Conservation (phyloP, 257 asterid species). For the Nemophila menziesii region DNA sequence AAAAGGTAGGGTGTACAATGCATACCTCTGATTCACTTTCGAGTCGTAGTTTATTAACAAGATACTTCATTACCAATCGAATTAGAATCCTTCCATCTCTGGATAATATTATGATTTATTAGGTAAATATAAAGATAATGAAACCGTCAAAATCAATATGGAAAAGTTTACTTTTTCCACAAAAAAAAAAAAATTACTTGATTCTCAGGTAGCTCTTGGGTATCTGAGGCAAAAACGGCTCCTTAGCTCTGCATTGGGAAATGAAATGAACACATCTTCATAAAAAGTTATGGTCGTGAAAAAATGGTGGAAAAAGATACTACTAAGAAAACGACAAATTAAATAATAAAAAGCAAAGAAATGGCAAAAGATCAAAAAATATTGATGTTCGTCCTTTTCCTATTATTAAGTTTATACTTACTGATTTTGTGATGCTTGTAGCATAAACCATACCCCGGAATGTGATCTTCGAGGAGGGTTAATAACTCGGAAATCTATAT, state of each 20-base stretch:
- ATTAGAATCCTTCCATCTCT: conserved; percentile 91
- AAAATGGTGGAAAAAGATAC: conserved; percentile 1
- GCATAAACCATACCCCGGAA: conserved; percentile 83
- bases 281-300: conserved; percentile 11
- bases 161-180: no score
- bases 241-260: conserved; percentile 43
- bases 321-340: conserved; percentile 2
- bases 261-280: conserved; percentile 7
- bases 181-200: conserved; percentile 35
- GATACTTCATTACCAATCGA: conserved; percentile 67
- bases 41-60: conserved; percentile 72
- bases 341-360: not conserved
- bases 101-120: not conserved
- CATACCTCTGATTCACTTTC: conserved; percentile 92
- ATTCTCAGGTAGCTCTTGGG: conserved; percentile 86
- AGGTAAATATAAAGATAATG: no score
- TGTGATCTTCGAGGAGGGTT: conserved; percentile 73
- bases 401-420: conserved; percentile 22
- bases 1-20: conserved; percentile 10
- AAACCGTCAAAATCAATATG: no score
- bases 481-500: conserved; percentile 54
- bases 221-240: conserved; percentile 84
- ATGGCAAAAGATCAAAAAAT: not conserved
- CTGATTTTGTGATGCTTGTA: conserved; percentile 70
- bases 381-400: not conserved